phyloP scores from a whole-genome alignment of 1,284 basidiomycete genomes.

The Trichosporon ovoides region DNA sequence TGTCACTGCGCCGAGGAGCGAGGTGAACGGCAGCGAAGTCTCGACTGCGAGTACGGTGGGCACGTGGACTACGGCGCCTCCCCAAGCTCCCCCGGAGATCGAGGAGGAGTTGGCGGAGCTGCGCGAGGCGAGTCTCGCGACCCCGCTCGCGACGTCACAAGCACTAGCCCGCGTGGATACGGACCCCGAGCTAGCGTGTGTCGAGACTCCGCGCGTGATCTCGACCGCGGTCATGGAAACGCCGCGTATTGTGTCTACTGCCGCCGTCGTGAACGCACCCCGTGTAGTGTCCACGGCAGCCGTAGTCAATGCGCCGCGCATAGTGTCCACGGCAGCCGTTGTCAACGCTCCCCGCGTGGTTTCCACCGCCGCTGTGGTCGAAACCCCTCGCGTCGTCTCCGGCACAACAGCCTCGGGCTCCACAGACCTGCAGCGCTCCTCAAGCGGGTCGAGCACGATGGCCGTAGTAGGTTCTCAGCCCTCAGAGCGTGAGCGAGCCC shows the following conservation, averaged over 20 bases:
- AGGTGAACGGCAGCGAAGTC: not conserved
- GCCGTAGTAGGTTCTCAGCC: not conserved
- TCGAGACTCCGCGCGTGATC: no score
- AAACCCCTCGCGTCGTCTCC: no score
- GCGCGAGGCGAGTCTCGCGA: not conserved
- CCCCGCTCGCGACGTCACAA: not conserved
- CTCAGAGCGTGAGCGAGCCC: not conserved
- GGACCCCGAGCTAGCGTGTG: not conserved
- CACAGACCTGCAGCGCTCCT: not conserved
- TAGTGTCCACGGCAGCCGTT: no score
- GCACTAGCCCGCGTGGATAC: not conserved
- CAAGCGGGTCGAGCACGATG: not conserved
- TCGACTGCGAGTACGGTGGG: not conserved
- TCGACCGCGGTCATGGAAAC: no score
- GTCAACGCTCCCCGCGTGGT: no score
- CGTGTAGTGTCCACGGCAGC: no score
- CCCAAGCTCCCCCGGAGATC: not conserved
- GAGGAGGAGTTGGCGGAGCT: conserved; percentile 1
- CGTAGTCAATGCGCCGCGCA: no score
- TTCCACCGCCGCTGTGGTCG: no score
- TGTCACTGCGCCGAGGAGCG: not conserved
- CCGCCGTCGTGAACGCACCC: no score
- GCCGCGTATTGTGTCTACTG: not conserved
- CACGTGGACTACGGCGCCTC: not conserved
- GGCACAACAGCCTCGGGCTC: no score